Evolutionary conservation across 257 asterid species (phyloP).

Genomic region (Nicotiana tabacum): DNA sequence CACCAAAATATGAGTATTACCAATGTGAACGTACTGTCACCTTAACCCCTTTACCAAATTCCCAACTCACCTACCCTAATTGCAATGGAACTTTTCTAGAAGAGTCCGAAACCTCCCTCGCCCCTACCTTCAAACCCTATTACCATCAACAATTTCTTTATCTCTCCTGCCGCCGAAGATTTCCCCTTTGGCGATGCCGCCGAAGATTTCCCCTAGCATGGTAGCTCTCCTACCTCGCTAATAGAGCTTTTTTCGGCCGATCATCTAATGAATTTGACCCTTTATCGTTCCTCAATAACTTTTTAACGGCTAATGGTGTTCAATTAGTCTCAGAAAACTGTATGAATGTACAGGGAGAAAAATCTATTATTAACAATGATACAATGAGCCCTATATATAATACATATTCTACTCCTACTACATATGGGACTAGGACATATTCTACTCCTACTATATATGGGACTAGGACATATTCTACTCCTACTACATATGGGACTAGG

Average conservation of each 20-base stretch:
- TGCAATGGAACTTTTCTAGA: slow-evolving; percentile 59
- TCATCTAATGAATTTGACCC: slow-evolving; percentile 61
- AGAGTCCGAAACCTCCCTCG: slow-evolving; percentile 42
- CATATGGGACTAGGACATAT: too few species aligned
- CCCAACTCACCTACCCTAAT: slow-evolving; percentile 63
- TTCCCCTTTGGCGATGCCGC: too few species aligned
- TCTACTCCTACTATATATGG: too few species aligned
- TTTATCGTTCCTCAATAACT: slow-evolving; percentile 36
- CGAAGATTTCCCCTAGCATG: too few species aligned
- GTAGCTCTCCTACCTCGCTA: background rate
- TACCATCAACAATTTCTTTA: background rate
- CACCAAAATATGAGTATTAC: too few species aligned
- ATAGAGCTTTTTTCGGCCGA: slow-evolving; percentile 10
- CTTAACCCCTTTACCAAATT: slow-evolving; percentile 35
- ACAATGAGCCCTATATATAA: too few species aligned
- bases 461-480: too few species aligned
- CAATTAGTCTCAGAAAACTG: slow-evolving; percentile 32
- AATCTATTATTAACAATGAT: too few species aligned
- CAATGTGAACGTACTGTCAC: slow-evolving; percentile 24
- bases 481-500: too few species aligned
- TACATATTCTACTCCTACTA: too few species aligned
- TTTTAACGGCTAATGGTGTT: slow-evolving; percentile 48
- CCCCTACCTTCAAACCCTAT: slow-evolving; percentile 27
- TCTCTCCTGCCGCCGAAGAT: too few species aligned
- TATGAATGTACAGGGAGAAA: too few species aligned